Base-by-base conservation (phyloP, 1,139 yeast genomes). In the Saccharomyces hybrid region DNA sequence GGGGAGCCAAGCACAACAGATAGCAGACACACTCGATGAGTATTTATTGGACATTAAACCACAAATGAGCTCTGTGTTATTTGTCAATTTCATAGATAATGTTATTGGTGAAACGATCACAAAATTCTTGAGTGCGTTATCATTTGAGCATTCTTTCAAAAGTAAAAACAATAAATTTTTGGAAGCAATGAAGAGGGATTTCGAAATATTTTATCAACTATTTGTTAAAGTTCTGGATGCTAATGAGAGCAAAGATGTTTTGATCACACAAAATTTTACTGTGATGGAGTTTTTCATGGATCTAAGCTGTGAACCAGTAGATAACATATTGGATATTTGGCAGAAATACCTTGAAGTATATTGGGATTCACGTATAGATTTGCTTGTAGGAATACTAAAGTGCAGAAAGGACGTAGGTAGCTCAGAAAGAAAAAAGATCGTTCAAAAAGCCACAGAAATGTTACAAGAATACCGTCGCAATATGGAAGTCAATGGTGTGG, bases 251-350 rank as follows among this genome's bases (percentile, higher is more conserved):
- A 76, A 66, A 34, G 71, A 62, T 73, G 72, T 13, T 3, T 14
- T 28, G 6, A 42, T 51, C 13, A 41, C 50, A 23, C 46, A 70
- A 79, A 74, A 84, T 69, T 78, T 85, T 76, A 73, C 78, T 69
- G 74, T 86, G 58, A 74, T 91, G 70, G 97, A 89, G 66, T 81
- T 82, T 61, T 76, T 91, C 60, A 80, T 85, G 64, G 88, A 84
- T 57, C 73, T 88, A 55, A 81, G 85, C 31, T 81, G 83, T 27
- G 79, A 81, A 63, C 74, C 67, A 11, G 79, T 79, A 1, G 78
- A 75, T 13, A 78, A 77, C 46, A 76, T 81, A 57, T 73, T 84
- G 54, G 75, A 80, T 53, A 77, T 80, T 55, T 85, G 88, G 88
- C 76, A 61, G 11, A 67, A 78, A 47, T 78, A 83, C 46, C 71